These are phyloP conservation scores for Claviceps pusilla DNA, from an alignment of 2,329 filamentous ascomycete genomes.

Conservation along the genomic window DNA sequence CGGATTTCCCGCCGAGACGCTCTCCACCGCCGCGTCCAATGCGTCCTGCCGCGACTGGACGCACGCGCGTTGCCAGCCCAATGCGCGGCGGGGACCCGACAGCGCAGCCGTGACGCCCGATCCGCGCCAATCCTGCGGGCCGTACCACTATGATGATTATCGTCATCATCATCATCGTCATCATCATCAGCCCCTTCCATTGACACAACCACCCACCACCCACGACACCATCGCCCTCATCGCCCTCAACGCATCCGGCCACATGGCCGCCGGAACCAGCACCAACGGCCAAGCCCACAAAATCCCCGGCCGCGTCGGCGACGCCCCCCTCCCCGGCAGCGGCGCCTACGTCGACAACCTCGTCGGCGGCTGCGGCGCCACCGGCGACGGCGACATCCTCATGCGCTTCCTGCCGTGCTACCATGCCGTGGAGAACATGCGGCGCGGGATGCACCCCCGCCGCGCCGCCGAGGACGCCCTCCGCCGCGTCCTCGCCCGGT, in stretches of 20 bases:
- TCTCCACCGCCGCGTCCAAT: constrained; percentile 27
- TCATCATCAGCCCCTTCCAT: background rate
- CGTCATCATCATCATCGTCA: background rate
- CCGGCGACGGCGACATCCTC: constrained; percentile 42
- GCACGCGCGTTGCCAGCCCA: constrained; percentile 29
- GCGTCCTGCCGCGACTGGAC: constrained; percentile 29
- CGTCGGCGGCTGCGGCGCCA: constrained; percentile 39
- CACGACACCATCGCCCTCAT: constrained; percentile 43
- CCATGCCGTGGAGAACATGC: constrained; percentile 39
- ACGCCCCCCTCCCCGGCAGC: constrained; percentile 38
- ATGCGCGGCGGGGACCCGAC: constrained; percentile 25
- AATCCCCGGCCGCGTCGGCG: constrained; percentile 39
- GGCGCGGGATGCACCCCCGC: constrained; percentile 30
- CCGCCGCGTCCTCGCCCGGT: constrained; percentile 31
- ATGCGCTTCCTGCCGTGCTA: constrained; percentile 43
- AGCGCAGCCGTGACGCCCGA: constrained; percentile 27
- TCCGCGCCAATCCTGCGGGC: constrained; percentile 28
- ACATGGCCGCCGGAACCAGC: constrained; percentile 39
- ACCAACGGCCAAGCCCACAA: constrained; percentile 41
- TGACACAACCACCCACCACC: background rate
- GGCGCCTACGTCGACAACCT: constrained; percentile 40
- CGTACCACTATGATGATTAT: constrained; percentile 18
- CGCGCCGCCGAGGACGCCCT: constrained; percentile 37
- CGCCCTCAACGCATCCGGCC: constrained; percentile 25
- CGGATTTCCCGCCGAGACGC: constrained; percentile 31